phyloP scores from a whole-genome alignment of 108 stramenopile genomes.

The Cylindrotheca closterium region DNA sequence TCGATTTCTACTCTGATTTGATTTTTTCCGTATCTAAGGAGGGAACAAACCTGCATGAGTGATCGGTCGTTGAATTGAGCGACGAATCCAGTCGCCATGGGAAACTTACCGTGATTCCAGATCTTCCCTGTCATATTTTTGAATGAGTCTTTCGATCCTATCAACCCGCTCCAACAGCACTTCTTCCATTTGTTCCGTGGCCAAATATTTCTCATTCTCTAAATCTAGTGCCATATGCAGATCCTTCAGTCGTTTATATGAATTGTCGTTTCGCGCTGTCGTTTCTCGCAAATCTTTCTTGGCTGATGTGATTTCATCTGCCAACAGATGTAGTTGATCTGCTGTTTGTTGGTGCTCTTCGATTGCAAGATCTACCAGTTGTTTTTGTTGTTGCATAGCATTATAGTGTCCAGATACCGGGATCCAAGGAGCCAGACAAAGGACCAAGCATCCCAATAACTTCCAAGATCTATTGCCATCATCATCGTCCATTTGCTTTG shows the following conservation, averaged over 20 bases:
- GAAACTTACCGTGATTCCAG: neutral
- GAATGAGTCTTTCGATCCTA: neutral
- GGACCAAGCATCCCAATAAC: neutral
- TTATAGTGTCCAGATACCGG: neutral
- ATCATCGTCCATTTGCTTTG: neutral
- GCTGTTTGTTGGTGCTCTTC: neutral
- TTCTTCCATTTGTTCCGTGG: neutral
- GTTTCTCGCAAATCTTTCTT: neutral
- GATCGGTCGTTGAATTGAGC: no score
- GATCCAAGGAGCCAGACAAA: neutral
- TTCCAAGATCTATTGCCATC: neutral
- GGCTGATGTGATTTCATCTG: neutral
- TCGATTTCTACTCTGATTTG: neutral
- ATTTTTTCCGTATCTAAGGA: neutral
- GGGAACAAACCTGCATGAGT: no score
- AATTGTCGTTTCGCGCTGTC: neutral
- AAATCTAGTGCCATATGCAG: neutral
- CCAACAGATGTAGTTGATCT: neutral
- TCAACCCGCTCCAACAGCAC: neutral
- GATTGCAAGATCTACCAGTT: neutral
- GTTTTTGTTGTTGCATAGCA: neutral
- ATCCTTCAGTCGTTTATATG: neutral
- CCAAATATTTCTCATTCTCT: neutral
- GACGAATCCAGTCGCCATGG: no score
- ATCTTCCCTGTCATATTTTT: neutral